These are phyloP conservation scores for Wickerhamomyces silvicola DNA, from an alignment of 805 yeast genomes.

Conservation along the genomic window DNA sequence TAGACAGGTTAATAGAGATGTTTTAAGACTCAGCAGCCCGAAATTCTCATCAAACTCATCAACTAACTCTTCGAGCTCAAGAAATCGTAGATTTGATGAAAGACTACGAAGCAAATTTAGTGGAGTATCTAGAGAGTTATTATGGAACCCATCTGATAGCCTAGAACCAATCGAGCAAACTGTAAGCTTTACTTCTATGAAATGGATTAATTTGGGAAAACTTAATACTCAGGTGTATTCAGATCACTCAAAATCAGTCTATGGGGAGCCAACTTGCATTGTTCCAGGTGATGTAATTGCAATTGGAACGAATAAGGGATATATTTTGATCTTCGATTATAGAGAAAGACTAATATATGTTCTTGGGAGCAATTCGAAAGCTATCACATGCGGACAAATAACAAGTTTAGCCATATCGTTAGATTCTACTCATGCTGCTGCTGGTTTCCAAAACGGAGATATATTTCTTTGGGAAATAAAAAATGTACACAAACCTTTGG, in stretches of 20 bases:
- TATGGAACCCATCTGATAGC: slow-evolving; percentile 2
- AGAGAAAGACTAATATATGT: slow-evolving; percentile 49
- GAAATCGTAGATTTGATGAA: slow-evolving; percentile 14
- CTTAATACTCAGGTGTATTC: slow-evolving; percentile 31
- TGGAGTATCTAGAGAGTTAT: slow-evolving; percentile 3
- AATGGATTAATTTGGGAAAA: slow-evolving; percentile 36
- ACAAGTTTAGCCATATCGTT: slow-evolving; percentile 52
- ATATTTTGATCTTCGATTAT: slow-evolving; percentile 59
- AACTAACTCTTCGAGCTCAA: slow-evolving; percentile 6
- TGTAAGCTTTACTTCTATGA: slow-evolving; percentile 8
- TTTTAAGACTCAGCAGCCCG: slow-evolving; percentile 5
- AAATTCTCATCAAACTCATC: slow-evolving; percentile 11
- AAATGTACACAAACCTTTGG: slow-evolving; percentile 23
- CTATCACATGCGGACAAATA: slow-evolving; percentile 39
- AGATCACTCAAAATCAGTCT: slow-evolving; percentile 24
- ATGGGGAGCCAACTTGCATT: slow-evolving; percentile 48
- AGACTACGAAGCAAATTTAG: slow-evolving; percentile 15
- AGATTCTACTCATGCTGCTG: slow-evolving; percentile 65
- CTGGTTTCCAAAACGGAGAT: slow-evolving; percentile 61
- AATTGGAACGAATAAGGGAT: slow-evolving; percentile 68
- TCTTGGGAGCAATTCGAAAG: slow-evolving; percentile 27
- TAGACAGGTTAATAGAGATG: not conserved
- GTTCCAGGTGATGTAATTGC: slow-evolving; percentile 42
- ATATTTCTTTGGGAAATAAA: slow-evolving; percentile 63
- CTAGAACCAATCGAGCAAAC: not conserved